phyloP scores from a whole-genome alignment of 2,329 filamentous ascomycete genomes.

The Pseudogymnoascus sp. region DNA sequence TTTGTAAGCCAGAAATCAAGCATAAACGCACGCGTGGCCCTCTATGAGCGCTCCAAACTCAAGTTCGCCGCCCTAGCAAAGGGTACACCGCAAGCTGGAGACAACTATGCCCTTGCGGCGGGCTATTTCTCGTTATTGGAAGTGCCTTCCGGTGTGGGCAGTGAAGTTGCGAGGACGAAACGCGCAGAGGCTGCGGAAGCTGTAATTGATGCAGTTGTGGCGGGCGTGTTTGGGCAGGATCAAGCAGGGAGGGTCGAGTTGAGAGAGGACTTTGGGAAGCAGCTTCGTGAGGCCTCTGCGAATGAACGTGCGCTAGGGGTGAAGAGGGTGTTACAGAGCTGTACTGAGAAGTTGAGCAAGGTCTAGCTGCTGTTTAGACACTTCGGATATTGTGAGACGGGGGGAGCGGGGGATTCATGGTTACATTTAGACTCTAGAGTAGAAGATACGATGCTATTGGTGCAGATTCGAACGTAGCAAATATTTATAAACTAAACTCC shows the following conservation, averaged over 20 bases:
- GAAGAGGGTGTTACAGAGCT: slow-evolving; percentile 2
- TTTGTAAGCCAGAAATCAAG: slow-evolving; percentile 22
- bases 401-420: not conserved
- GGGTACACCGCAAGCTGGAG: slow-evolving; percentile 13
- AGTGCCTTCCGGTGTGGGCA: slow-evolving; percentile 24
- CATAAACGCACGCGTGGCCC: slow-evolving; percentile 21
- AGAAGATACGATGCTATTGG: not conserved
- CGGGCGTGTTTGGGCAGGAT: slow-evolving; percentile 23
- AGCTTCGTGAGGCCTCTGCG: slow-evolving; percentile 18
- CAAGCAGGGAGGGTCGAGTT: slow-evolving; percentile 12
- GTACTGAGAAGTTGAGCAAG: not conserved
- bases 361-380: not conserved
- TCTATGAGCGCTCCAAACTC: slow-evolving; percentile 25
- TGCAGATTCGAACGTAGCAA: not conserved
- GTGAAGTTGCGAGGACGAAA: slow-evolving; percentile 25
- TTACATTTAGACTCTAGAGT: not conserved
- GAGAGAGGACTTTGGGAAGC: slow-evolving; percentile 16
- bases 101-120: slow-evolving; percentile 17
- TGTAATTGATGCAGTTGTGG: slow-evolving; percentile 20
- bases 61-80: slow-evolving; percentile 23
- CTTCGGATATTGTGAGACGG: too few relatives aligned
- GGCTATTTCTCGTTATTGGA: slow-evolving; percentile 23
- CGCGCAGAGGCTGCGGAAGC: slow-evolving; percentile 26
- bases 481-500: not conserved
- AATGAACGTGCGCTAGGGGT: slow-evolving; percentile 7